Evolutionary conservation across 73 alveolate genomes (phyloP).

Genomic region (Blepharisma stoltei): DNA sequence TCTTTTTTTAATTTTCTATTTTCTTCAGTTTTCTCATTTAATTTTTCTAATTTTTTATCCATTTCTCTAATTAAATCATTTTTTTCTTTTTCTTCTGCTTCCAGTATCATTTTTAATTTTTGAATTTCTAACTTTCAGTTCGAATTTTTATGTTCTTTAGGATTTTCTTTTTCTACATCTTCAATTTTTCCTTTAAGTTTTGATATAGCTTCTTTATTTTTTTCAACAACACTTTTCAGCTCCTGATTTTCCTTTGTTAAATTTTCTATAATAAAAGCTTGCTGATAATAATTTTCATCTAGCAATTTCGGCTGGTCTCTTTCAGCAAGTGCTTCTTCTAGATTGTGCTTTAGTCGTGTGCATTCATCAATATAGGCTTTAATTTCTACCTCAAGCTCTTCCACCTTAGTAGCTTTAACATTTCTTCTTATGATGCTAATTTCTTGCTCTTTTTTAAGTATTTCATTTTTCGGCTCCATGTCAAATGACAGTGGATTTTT

Average conservation of each 20-base stretch:
- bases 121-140: background rate
- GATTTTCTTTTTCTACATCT: background rate
- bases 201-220: slow-evolving; percentile 6
- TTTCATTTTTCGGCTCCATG: background rate
- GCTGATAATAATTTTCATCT: background rate
- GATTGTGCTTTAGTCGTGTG: slow-evolving; percentile 37
- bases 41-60: background rate
- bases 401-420: slow-evolving; percentile 37
- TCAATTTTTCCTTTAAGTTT: slow-evolving; percentile 2
- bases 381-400: slow-evolving; percentile 45
- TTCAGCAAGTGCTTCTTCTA: slow-evolving; percentile 33
- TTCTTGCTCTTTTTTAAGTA: background rate
- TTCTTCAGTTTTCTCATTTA: background rate
- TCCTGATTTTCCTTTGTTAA: background rate
- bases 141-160: slow-evolving; percentile 22
- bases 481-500: too few species aligned
- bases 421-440: background rate
- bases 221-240: background rate
- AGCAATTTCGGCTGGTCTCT: background rate
- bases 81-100: background rate
- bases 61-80: slow-evolving; percentile 4
- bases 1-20: background rate
- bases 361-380: slow-evolving; percentile 51
- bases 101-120: background rate
- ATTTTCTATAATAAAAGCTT: background rate